Evolutionary conservation across 257 asterid species (phyloP).

Genomic region (Gardenia jasminoides): DNA sequence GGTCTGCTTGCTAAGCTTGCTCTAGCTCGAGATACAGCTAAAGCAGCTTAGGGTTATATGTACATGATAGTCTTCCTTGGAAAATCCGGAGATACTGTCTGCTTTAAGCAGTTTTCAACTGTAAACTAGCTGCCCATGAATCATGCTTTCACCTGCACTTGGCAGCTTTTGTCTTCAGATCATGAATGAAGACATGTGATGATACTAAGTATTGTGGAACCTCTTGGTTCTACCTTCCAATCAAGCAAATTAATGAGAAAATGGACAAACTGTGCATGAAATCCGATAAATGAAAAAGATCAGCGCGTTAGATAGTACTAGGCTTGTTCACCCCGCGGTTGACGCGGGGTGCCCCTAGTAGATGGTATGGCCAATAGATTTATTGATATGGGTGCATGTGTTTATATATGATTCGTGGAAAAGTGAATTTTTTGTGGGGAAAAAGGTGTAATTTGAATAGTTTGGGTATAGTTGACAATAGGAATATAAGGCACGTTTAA

Average conservation of each 20-base stretch:
- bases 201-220: not conserved
- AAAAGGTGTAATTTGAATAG: no score
- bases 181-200: no score
- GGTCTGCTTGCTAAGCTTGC: conserved; percentile 82
- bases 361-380: no score
- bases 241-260: not conserved
- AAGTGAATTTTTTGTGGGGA: no score
- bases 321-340: no score
- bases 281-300: no score
- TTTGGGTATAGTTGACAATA: no score
- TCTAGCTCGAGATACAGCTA: conserved; percentile 72
- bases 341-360: no score
- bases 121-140: not conserved
- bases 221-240: not conserved
- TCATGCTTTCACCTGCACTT: not conserved
- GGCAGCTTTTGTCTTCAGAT: not conserved
- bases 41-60: conserved; percentile 42
- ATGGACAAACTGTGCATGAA: not conserved
- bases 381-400: no score
- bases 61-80: not conserved
- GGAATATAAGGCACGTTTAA: no score
- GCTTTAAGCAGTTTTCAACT: conserved; percentile 1
- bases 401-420: no score
- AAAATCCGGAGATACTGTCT: not conserved
- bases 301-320: no score